Conservation (phyloP, 2,329 filamentous ascomycete genomes). For the Ceratocystis huliohia region DNA sequence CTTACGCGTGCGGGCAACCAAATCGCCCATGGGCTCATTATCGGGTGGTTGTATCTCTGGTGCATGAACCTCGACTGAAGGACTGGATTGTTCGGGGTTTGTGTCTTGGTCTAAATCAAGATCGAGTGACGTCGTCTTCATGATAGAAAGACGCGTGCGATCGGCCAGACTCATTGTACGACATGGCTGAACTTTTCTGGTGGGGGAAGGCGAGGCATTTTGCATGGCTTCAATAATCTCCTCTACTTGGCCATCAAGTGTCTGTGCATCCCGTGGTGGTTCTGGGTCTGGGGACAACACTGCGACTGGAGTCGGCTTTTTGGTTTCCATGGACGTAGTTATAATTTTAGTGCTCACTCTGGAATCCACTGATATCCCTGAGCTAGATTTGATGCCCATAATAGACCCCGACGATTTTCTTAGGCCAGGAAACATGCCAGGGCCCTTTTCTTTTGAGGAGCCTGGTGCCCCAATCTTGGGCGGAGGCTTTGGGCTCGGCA, state of each 20-base stretch:
- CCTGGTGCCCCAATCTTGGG: background rate
- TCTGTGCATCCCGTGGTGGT: conserved; percentile 26
- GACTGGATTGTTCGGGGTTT: conserved; percentile 24
- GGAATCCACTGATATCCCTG: no score
- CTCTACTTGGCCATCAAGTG: conserved; percentile 41
- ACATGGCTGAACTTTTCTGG: conserved; percentile 36
- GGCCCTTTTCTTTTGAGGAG: background rate
- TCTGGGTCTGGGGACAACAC: background rate
- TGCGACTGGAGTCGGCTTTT: background rate
- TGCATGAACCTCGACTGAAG: conserved; percentile 20
- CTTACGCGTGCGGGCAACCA: conserved; percentile 44
- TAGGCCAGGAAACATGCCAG: background rate
- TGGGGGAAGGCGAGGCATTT: conserved; percentile 44
- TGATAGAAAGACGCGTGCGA: conserved; percentile 72
- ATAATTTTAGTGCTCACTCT: background rate
- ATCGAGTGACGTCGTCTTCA: conserved; percentile 36
- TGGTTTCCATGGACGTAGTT: background rate
- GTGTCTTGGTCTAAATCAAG: conserved; percentile 26
- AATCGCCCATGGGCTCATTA: conserved; percentile 33
- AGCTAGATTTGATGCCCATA: background rate
- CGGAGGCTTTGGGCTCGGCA: conserved; percentile 15
- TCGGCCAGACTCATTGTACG: conserved; percentile 56
- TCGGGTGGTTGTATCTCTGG: conserved; percentile 17
- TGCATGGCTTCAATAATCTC: conserved; percentile 44
- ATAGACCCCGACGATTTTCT: background rate